phyloP scores from a whole-genome alignment of 352 stramenopile genomes.

The Phytophthora idaei region DNA sequence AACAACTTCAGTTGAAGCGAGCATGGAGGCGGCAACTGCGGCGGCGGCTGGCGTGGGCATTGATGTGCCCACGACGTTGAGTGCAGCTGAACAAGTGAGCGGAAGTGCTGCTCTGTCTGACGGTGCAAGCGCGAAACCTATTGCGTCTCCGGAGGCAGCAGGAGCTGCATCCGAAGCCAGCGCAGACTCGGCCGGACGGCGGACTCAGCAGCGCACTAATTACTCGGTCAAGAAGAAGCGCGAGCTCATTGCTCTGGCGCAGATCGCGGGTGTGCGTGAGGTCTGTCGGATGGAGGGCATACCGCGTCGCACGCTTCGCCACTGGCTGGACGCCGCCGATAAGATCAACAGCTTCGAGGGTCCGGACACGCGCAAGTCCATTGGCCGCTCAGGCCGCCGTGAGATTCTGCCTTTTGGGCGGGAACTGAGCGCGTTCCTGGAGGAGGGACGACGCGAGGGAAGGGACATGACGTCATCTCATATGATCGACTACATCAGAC shows the following conservation, averaged over 20 bases:
- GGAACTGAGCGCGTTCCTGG: conserved; percentile 37
- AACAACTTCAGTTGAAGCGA: conserved; percentile 15
- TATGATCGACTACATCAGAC: conserved; percentile 50
- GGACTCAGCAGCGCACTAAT: conserved; percentile 36
- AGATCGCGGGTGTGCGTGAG: conserved; percentile 41
- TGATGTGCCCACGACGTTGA: conserved; percentile 8
- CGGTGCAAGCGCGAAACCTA: conserved; percentile 5
- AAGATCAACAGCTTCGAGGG: conserved; percentile 52
- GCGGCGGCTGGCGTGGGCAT: conserved; percentile 8
- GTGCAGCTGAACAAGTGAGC: conserved; percentile 3
- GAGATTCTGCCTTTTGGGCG: conserved; percentile 46
- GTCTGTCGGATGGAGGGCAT: conserved; percentile 46
- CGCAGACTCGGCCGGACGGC: conserved; percentile 19
- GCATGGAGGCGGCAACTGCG: conserved; percentile 25
- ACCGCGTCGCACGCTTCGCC: conserved; percentile 43
- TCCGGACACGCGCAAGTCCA: conserved; percentile 46
- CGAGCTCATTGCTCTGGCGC: conserved; percentile 47
- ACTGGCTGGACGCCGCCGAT: conserved; percentile 51
- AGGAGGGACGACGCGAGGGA: conserved; percentile 27
- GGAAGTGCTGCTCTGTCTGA: conserved; percentile 6
- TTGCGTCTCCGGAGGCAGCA: conserved; percentile 16
- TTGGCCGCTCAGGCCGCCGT: conserved; percentile 43
- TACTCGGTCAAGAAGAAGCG: conserved; percentile 56
- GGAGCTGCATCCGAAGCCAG: conserved; percentile 9
- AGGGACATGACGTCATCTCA: conserved; percentile 48